Base-by-base conservation (phyloP, 2,329 filamentous ascomycete genomes). In the Alternaria sp. region DNA sequence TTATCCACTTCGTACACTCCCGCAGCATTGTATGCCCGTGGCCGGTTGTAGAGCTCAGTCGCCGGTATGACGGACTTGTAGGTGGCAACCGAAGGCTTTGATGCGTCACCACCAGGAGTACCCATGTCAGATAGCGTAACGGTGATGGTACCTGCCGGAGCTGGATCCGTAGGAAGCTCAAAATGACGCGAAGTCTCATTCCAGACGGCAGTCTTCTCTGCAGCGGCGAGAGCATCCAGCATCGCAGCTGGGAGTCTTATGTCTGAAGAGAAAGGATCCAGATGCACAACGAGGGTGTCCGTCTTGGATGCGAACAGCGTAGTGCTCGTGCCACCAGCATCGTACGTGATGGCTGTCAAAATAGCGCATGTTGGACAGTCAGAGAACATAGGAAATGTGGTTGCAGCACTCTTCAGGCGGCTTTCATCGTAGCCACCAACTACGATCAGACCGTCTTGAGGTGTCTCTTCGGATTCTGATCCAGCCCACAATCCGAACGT, bases 351-450 rank as follows among this genome's bases (percentile, higher is more conserved):
- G 20, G 65, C 65, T n/a, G 65, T 67, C 11, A 67, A 47, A 20
- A 65, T 55, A 12, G 65, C 65, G 54, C 65, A 67, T 49, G 65
- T 67, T 44, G 63, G 56, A 54, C 65, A 67, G 20, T 67, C 63
- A 7, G 65, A 64, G 36, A 63, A 66, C 63, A 64, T 67, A 46
- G 65, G 65, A 57, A 67, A 67, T 14, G 58, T 64, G 32, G 58
- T 65, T 22, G 65, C 49, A 1, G 65, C 42, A 30, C 55, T 60
- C 4, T 59, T 66, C 26, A 67, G 47, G 8, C 65, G 57, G 39
- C 60, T 66, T 54, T 63, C 56, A 8, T 67, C 63, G 34, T 62
- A 67, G 24, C 65, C 65, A 28, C 65, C 65, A 24, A 67, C 51
- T 7, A 67, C 46, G 2, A 67, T 57, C 36, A 67, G 51, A 42